Evolutionary conservation across 257 asterid species (phyloP).

Genomic region (Nicotiana otophora): DNA sequence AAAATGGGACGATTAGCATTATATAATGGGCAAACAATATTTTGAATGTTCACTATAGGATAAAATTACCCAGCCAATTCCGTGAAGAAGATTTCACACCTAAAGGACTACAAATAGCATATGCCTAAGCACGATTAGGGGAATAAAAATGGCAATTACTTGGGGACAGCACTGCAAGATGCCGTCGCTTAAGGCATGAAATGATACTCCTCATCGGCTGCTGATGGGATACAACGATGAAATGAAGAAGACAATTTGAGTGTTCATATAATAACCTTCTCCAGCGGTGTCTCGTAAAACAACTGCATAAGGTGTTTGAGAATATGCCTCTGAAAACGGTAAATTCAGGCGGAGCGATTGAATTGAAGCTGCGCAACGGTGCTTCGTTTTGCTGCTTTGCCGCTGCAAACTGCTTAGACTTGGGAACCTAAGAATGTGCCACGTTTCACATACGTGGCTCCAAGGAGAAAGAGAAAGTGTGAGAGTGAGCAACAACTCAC

Average conservation of each 20-base stretch:
- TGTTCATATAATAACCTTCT: neutral
- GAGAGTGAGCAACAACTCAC: neutral
- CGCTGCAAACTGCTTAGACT: neutral
- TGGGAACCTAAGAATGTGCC: neutral
- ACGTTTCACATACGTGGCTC: conserved; percentile 1
- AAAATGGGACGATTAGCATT: neutral
- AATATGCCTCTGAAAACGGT: conserved; percentile 1
- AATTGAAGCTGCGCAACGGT: neutral
- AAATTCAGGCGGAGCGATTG: neutral
- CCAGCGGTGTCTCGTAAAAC: neutral
- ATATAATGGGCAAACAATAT: neutral
- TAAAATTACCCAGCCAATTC: neutral
- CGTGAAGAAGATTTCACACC: neutral
- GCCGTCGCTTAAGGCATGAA: conserved; percentile 32
- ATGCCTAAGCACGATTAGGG: neutral
- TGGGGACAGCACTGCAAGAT: conserved; percentile 27
- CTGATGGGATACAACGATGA: neutral
- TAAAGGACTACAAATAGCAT: neutral
- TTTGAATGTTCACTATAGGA: neutral
- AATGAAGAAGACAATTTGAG: neutral
- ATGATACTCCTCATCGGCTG: conserved; percentile 35
- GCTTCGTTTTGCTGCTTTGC: neutral
- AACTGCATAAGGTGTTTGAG: neutral
- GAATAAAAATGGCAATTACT: conserved; percentile 23
- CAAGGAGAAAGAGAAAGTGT: neutral